phyloP scores from a whole-genome alignment of 805 yeast genomes.

The Monosporozyma siamensis region DNA sequence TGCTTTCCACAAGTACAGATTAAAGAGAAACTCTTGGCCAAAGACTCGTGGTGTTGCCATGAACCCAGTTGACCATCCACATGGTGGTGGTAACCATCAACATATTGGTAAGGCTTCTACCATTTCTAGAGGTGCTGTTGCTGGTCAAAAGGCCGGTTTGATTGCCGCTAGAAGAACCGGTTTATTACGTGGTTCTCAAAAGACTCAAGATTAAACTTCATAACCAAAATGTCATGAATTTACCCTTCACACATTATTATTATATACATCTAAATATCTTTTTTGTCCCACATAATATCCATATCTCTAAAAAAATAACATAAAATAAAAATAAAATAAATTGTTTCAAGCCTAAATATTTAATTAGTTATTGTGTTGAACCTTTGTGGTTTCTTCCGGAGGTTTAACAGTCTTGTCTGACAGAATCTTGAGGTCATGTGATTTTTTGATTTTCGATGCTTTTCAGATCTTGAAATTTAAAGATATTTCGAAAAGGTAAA shows the following conservation, averaged over 20 bases:
- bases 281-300: conserved; percentile 7
- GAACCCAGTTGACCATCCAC: conserved; percentile 99
- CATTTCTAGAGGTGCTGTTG: conserved; percentile 97
- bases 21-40: conserved; percentile 99
- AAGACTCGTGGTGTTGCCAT: conserved; percentile 99
- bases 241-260: conserved; percentile 9
- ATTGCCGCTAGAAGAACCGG: conserved; percentile 99
- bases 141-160: conserved; percentile 99
- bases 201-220: conserved; percentile 59
- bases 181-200: conserved; percentile 99
- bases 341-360: background rate
- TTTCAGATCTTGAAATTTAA: no score
- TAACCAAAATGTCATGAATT: conserved; percentile 6
- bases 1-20: conserved; percentile 99
- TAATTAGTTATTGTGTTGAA: no score
- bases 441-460: no score
- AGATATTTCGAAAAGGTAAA: no score
- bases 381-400: no score
- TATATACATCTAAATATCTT: conserved; percentile 4
- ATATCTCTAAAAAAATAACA: conserved; percentile 1
- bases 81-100: conserved; percentile 99
- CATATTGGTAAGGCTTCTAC: conserved; percentile 99
- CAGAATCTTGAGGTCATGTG: no score
- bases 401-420: no score
- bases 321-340: conserved; percentile 1